Conservation (phyloP, 75 land plant species). For the Cunninghamia lanceolata region DNA sequence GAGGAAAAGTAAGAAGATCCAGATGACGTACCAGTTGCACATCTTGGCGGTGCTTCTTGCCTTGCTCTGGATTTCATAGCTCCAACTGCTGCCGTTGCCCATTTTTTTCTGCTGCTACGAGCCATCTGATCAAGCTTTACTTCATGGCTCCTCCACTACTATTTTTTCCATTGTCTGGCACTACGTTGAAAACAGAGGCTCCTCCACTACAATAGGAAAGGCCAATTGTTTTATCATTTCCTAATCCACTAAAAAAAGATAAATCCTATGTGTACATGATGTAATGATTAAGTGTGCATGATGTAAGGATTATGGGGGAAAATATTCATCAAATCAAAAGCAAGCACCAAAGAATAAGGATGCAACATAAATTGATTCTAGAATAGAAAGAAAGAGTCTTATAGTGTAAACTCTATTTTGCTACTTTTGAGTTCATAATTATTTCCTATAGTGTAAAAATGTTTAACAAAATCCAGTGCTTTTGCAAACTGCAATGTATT, state of each 20-base stretch:
- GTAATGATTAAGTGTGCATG: too few species aligned
- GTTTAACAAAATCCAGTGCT: not conserved
- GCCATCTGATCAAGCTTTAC: not conserved
- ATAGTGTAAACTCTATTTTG: slow-evolving; percentile 11
- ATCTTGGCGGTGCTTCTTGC: not conserved
- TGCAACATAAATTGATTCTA: not conserved
- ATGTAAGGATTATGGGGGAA: too few species aligned
- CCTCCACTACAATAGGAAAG: not conserved
- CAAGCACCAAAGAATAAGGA: not conserved
- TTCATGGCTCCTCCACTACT: not conserved
- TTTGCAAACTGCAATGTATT: too few species aligned
- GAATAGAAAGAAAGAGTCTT: slow-evolving; percentile 23
- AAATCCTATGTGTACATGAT: not conserved
- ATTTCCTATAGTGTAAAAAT: not conserved
- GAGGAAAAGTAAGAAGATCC: not conserved
- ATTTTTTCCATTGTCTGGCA: too few species aligned
- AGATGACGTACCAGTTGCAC: not conserved
- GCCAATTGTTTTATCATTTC: not conserved
- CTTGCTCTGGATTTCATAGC: not conserved
- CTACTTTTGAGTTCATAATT: not conserved
- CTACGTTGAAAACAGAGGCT: not conserved
- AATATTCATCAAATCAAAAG: too few species aligned
- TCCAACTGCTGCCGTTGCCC: not conserved
- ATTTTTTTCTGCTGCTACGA: not conserved
- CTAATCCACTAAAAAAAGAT: not conserved